These are phyloP conservation scores for Brettanomyces bruxellensis DNA, from an alignment of 805 yeast species.

Conservation along the genomic window DNA sequence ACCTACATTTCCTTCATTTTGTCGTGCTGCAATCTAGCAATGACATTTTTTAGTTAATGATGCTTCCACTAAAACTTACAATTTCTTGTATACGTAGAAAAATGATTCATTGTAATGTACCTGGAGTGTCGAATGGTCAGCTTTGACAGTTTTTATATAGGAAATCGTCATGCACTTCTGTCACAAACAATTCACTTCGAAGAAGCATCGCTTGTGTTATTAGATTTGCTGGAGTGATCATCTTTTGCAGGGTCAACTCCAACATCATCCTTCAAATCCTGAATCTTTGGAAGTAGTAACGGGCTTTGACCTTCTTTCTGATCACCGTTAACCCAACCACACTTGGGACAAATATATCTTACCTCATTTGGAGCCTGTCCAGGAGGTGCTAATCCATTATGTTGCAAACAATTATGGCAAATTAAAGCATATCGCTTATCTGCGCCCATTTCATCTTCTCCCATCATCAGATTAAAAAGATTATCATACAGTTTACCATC, in stretches of 20 bases:
- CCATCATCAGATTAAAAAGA: conserved; percentile 35
- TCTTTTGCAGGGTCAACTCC: neutral
- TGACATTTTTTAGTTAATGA: too few relatives aligned
- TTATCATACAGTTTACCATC: conserved; percentile 22
- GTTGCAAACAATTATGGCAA: conserved; percentile 54
- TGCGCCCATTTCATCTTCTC: conserved; percentile 56
- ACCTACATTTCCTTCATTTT: too few relatives aligned
- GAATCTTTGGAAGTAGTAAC: neutral
- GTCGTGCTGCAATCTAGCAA: too few relatives aligned
- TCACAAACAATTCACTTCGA: too few relatives aligned
- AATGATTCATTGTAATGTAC: too few relatives aligned
- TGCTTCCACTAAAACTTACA: too few relatives aligned
- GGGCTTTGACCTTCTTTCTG: neutral
- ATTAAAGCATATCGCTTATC: conserved; percentile 62
- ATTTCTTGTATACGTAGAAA: too few relatives aligned
- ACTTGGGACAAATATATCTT: conserved; percentile 54
- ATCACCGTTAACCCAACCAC: conserved; percentile 37
- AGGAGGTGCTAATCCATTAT: conserved; percentile 79
- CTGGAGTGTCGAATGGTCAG: too few relatives aligned
- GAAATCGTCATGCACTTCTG: too few relatives aligned
- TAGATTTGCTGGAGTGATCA: neutral
- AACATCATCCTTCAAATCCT: neutral
- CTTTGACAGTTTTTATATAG: too few relatives aligned
- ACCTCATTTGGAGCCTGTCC: conserved; percentile 43
- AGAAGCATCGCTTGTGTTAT: neutral